Base-by-base conservation (phyloP, 192 early-diverging fungal genomes). In the Backusella australiensis region DNA sequence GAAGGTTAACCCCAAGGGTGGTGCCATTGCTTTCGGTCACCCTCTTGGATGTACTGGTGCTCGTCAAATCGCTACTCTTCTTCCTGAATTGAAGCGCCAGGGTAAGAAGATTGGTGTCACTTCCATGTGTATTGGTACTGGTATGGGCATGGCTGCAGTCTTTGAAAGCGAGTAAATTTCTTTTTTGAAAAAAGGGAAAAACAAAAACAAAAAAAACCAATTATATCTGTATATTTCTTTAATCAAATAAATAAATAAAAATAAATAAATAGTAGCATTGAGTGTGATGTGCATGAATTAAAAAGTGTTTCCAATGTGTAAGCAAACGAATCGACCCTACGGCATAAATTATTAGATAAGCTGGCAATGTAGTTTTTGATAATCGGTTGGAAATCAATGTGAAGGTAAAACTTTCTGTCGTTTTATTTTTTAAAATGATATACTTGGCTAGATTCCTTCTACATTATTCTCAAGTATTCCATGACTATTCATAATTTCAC, bases 1-100 rank as follows among this genome's bases (percentile, higher is more conserved):
- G 76, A 97, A 96, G 91, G 96, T 98, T 81, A 99, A 99, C 88
- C 96, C 96, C 67, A 93, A 95, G 90, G 98, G 98, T 75, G 98
- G 98, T 77, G 98, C 98, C 49, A 99, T 99, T 72, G 96, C 97
- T 39, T 90, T 99, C 76, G 98, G 98, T 75, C 97, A 99, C 83
- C 97, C 98, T 72, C 77, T 81, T 59, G 94, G 95, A 67, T 90
- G 89, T 84, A 98, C 96, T 42, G 96, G 98, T 83, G 96, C 98
- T 19, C 92, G 98, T 75, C 98, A 98, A 86, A 90, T 99, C 81
- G 94, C 96, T 38, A 99, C 98, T n/a, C 85, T 99, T 36, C 84
- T 99, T 42, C 91, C 94, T 69, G 96, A 97, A 86, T 89, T 99
- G 81, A 91, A 94, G 85, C 89, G 96, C 65, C 90, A 90, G 71